A percentile compares a stretch with the other conserved stretches of the same genome.
Evolutionary conservation across 2,329 filamentous ascomycete genomes (phyloP).

Genomic region (Trichothecium roseum): DNA sequence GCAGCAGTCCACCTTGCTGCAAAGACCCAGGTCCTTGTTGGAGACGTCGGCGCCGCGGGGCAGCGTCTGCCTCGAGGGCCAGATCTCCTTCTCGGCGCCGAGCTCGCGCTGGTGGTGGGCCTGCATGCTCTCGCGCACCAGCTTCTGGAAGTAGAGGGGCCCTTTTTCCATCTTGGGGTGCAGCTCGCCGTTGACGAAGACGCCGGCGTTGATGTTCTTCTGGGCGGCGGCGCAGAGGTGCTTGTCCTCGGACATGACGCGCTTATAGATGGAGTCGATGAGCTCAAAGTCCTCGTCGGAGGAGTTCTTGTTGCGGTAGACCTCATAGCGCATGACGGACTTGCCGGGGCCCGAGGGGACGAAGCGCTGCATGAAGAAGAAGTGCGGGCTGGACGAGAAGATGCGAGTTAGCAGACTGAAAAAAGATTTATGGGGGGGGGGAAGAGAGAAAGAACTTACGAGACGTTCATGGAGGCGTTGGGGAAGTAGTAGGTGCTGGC

Average conservation of each 20-base stretch:
- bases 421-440: too few species aligned
- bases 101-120: conserved; percentile 35
- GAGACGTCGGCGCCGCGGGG: conserved; percentile 14
- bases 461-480: conserved; percentile 37
- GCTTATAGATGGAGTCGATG: conserved; percentile 38
- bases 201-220: conserved; percentile 36
- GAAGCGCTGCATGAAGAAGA: conserved; percentile 7
- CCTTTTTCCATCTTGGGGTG: conserved; percentile 43
- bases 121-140: conserved; percentile 14
- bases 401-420: too few species aligned
- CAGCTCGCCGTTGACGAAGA: conserved; percentile 40
- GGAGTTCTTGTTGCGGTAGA: conserved; percentile 37
- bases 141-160: conserved; percentile 31
- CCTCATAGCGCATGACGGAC: conserved; percentile 19
- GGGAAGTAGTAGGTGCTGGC: conserved; percentile 38
- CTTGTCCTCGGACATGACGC: conserved; percentile 41
- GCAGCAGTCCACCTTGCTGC: conserved; percentile 22
- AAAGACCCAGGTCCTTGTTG: conserved; percentile 20
- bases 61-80: conserved; percentile 15
- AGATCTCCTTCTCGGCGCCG: conserved; percentile 17
- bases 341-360: conserved; percentile 1
- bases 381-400: conserved; percentile 4
- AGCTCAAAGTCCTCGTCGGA: conserved; percentile 33
- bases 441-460: too few species aligned
- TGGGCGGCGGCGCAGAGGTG: conserved; percentile 36